These are phyloP conservation scores for Psilocybe cubensis DNA, from an alignment of 768 basidiomycete genomes.

Conservation along the genomic window DNA sequence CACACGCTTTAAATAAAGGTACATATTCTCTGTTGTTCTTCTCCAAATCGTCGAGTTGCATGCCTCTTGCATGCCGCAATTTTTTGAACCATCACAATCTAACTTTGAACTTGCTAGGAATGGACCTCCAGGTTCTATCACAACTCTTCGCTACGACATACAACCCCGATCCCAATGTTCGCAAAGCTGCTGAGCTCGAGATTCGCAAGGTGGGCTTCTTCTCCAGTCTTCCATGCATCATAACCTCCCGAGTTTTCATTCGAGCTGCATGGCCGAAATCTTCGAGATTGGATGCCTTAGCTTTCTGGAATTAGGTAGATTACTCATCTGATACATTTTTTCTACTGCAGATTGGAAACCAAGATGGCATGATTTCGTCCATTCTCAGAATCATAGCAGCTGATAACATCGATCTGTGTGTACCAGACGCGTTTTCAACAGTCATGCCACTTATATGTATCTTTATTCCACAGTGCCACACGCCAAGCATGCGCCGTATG, in stretches of 20 bases:
- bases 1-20: constrained; percentile 12
- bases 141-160: constrained; percentile 81
- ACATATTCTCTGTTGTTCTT: background rate
- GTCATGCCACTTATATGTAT: background rate
- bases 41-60: constrained; percentile 3
- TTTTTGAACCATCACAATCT: constrained; percentile 12
- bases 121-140: constrained; percentile 79
- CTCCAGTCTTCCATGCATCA: background rate
- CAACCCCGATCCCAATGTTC: constrained; percentile 84
- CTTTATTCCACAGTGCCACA: constrained; percentile 55
- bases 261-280: background rate
- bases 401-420: constrained; percentile 78
- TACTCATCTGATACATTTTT: constrained; percentile 14
- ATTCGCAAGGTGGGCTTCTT: constrained; percentile 70
- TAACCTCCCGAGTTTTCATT: background rate
- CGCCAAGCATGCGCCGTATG: constrained; percentile 87
- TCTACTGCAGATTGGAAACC: constrained; percentile 61
- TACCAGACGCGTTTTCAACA: constrained; percentile 39
- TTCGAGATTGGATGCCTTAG: background rate
- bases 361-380: constrained; percentile 84
- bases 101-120: constrained; percentile 28
- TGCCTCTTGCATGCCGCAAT: constrained; percentile 2
- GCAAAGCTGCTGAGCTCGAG: constrained; percentile 84
- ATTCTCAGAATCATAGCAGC: constrained; percentile 85
- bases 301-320: background rate